Conservation (phyloP, 345 rosid genomes). For the Ailanthus altissimus region DNA sequence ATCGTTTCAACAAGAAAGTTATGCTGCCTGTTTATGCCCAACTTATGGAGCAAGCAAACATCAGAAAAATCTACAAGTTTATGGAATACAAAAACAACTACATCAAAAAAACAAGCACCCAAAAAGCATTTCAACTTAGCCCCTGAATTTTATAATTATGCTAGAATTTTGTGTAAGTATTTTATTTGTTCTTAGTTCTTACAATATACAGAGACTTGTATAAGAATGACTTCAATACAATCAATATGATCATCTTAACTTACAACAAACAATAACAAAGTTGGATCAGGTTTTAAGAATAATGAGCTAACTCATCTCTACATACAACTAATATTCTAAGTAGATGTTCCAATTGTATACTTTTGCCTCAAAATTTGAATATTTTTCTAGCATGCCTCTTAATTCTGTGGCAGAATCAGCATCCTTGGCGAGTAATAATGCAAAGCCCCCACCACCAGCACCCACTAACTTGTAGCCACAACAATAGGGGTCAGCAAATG, state of each 20-base stretch:
- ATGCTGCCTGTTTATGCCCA: not conserved
- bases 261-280: not conserved
- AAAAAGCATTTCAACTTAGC: not conserved
- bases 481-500: constrained; percentile 66
- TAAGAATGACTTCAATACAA: not conserved
- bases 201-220: not conserved
- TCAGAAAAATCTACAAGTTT: not conserved
- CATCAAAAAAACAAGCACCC: not conserved
- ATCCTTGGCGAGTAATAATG: constrained; percentile 67
- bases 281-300: not conserved
- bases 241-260: not conserved
- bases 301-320: not conserved
- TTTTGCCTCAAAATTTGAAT: constrained; percentile 51
- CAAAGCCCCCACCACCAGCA: constrained; percentile 97
- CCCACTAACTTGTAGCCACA: constrained; percentile 95
- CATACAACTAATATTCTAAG: constrained; percentile 15
- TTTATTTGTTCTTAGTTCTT: not conserved
- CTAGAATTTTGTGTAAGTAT: not conserved
- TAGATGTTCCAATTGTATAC: constrained; percentile 66
- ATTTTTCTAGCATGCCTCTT: constrained; percentile 48
- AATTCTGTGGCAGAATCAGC: constrained; percentile 50
- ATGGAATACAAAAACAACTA: not conserved
- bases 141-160: not conserved
- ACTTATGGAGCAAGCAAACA: not conserved
- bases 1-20: not conserved